These are phyloP conservation scores for Lotmaria passim DNA, from an alignment of 208 protist species.

Conservation along the genomic window DNA sequence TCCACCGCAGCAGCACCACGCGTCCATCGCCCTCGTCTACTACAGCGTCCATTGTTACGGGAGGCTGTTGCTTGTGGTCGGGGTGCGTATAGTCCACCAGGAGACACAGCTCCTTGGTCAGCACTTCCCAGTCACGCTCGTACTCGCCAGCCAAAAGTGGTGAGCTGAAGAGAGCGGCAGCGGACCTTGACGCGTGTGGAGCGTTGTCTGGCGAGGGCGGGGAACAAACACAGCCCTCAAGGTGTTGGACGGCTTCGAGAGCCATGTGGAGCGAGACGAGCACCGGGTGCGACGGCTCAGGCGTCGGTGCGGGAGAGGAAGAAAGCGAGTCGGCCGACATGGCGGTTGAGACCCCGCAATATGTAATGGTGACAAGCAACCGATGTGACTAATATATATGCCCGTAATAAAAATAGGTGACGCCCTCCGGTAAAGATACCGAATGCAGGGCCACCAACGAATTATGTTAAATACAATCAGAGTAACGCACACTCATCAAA, in stretches of 20 bases:
- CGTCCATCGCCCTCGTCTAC: not conserved
- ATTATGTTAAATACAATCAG: too few relatives aligned
- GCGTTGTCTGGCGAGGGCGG: not conserved
- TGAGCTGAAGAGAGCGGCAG: not conserved
- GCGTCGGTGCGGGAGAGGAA: not conserved
- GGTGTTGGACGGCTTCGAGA: conserved; percentile 19
- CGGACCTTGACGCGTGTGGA: not conserved
- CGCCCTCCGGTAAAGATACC: too few relatives aligned
- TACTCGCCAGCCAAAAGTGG: not conserved
- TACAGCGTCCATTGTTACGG: not conserved
- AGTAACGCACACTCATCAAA: too few relatives aligned
- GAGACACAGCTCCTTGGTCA: conserved; percentile 18
- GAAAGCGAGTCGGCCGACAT: not conserved
- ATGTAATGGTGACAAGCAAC: too few relatives aligned
- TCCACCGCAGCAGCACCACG: conserved; percentile 6
- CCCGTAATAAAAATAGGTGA: too few relatives aligned
- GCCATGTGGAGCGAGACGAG: conserved; percentile 18
- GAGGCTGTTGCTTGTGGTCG: not conserved
- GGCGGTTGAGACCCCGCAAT: too few relatives aligned
- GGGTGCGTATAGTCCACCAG: conserved; percentile 17
- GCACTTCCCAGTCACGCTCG: conserved; percentile 16
- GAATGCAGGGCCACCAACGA: too few relatives aligned
- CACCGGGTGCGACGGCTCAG: conserved; percentile 9
- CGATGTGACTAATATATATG: too few relatives aligned
- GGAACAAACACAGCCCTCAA: conserved; percentile 6